Evolutionary conservation across 192 early-diverging fungal species (phyloP), one percentile per base, ranked within the genome.

Genomic region (Backusella tarrabulga): DNA sequence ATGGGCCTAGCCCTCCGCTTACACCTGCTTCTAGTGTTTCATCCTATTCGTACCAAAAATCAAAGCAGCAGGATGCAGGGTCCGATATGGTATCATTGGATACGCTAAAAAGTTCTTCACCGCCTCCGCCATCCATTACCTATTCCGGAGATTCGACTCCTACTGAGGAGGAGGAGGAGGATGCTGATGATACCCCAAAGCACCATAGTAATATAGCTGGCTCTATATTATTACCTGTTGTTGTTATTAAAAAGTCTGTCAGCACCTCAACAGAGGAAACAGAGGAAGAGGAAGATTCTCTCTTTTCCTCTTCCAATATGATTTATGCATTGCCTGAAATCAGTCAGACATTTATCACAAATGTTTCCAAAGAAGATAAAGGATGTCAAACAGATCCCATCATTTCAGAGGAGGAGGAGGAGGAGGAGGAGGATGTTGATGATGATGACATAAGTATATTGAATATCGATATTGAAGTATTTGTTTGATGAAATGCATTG

Each of bases 1-100:
- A 41, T 60, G 38, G 34, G 14, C 29, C 52, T 41, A 67, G 50
- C 29, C 70, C 70, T 21, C 77, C 77, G 23, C 34, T 77, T 21
- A 69, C 76, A 36, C 76, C 76, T 32, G 67, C 35, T 19, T 77
- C 76, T 12, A 77, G 68, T 63, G 54, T 71, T 17, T 34, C 76
- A 7, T 70, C 68, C 14, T 17, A 60, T 11, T 71, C 46, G 17
- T 38, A 68, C 34, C 76, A 41, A 40, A 34, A n/a, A 67, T 34
- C 60, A 50, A 66, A 67, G 68, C 75, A 42, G 21, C n/a, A 46
- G 14, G 29, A 63, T 76, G 34, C 21, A 76, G 54, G 46, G 23
- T 42, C 8, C 26, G n/a, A 66, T 68, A 63, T 68, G 32, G 9
- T 67, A 34, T 26, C 19, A 63, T 15, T 46, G 56, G 52, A 29